A percentile compares a stretch with the other conserved stretches of the same genome.
Conservation (phyloP, 257 asterid genomes). For the Anisodus acutangulus region DNA sequence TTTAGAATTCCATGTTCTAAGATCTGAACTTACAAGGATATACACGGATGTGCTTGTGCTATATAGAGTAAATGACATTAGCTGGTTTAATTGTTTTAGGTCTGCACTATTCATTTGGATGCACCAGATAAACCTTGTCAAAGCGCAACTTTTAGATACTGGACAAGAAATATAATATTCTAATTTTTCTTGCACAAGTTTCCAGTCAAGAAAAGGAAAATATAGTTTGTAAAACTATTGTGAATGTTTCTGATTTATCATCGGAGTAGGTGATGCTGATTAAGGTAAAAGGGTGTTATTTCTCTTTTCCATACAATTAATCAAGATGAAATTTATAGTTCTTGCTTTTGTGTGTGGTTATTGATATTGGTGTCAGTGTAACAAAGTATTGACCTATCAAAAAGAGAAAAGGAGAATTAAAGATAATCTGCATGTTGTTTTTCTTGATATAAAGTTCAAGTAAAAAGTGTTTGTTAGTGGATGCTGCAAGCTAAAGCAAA, state of each 20-base stretch:
- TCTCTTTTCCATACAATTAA: background rate
- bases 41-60: background rate
- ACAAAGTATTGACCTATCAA: background rate
- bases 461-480: background rate
- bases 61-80: background rate
- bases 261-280: background rate
- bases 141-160: background rate
- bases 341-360: conserved; percentile 1
- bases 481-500: conserved; percentile 7
- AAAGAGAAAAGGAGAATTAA: background rate
- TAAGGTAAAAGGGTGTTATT: background rate
- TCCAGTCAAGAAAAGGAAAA: conserved; percentile 7
- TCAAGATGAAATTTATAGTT: conserved; percentile 13
- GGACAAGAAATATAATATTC: background rate
- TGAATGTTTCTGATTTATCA: background rate
- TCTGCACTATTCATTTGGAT: conserved; percentile 12
- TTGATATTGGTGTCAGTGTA: background rate
- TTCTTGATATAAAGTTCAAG: conserved; percentile 22
- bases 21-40: conserved; percentile 17
- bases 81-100: conserved; percentile 19
- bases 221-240: background rate
- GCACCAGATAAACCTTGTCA: background rate
- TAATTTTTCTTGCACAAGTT: background rate
- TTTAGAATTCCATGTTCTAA: background rate
- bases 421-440: background rate